Conservation (phyloP, 2,329 filamentous ascomycete species). For the Colletotrichum cuscutae region DNA sequence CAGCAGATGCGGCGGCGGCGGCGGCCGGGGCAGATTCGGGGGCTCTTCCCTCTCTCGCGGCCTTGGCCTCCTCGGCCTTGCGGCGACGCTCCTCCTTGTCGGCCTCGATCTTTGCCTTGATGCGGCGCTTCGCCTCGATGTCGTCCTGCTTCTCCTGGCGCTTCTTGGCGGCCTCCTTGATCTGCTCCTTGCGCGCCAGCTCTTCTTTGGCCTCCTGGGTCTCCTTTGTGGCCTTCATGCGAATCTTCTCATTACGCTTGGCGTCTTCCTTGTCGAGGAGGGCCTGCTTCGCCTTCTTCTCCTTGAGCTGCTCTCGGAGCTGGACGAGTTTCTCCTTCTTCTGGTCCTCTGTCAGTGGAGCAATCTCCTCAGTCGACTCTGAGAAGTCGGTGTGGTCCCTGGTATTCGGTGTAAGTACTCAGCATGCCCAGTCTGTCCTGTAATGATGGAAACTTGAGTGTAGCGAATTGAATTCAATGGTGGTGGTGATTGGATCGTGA, state of each 20-base stretch:
- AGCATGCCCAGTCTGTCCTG: too few species aligned
- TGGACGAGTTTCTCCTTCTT: slow-evolving; percentile 84
- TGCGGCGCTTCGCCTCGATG: slow-evolving; percentile 84
- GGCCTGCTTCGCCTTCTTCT: slow-evolving; percentile 76
- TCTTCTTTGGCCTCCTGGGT: slow-evolving; percentile 91
- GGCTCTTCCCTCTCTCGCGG: slow-evolving; percentile 80
- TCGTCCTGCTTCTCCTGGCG: slow-evolving; percentile 89
- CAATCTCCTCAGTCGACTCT: slow-evolving; percentile 92
- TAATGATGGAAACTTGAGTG: not conserved
- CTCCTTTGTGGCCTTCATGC: slow-evolving; percentile 90
- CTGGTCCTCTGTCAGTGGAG: slow-evolving; percentile 90
- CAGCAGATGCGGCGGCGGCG: slow-evolving; percentile 48
- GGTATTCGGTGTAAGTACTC: not conserved
- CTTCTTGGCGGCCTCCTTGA: slow-evolving; percentile 91
- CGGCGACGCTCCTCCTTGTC: slow-evolving; percentile 90
- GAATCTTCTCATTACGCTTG: slow-evolving; percentile 87
- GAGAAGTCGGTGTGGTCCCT: slow-evolving; percentile 90
- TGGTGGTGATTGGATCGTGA: not conserved
- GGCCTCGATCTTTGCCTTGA: slow-evolving; percentile 92
- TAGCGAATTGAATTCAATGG: not conserved
- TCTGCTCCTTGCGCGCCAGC: slow-evolving; percentile 84
- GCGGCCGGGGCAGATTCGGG: slow-evolving; percentile 58
- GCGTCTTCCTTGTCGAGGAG: slow-evolving; percentile 82
- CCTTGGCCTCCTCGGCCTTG: slow-evolving; percentile 88
- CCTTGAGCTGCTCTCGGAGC: slow-evolving; percentile 75